Evolutionary conservation across 352 stramenopile genomes (phyloP), one percentile per base, ranked within the genome.

Genomic region (Peronospora farinosa): DNA sequence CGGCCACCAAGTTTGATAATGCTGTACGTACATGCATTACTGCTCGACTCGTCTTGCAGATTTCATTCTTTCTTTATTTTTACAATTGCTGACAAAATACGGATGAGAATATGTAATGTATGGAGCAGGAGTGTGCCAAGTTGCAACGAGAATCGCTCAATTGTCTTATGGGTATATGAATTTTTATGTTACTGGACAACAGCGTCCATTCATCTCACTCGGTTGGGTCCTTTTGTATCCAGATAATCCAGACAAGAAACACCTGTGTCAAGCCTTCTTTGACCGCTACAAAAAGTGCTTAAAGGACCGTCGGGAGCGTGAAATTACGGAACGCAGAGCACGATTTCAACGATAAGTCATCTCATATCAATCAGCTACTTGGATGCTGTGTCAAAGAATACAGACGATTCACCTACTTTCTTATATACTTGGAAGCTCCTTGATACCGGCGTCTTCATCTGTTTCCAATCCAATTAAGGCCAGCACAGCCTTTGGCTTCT

Each of bases 391-490:
- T 39, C 32, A 49, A 11, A 33, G 23, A 50, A 53, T 19, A 47
- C 23, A 40, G 31, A 45, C 25, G 35, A 48, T 5, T 7, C 40
- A 21, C 35, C 31, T 36, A 21, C 10, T 25, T 43, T 8, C 12
- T 74, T 86, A 84, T 73, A 87, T 81, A 78, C 57, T 60, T 12
- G 80, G 79, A 10, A 91, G 60, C 47, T 75, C 63, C 48, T 87
- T 82, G 19, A 91, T 63, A 13, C 80, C 80, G 17, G 55, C 77
- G 13, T 86, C 77, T 11, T 63, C 77, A 54, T 91, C 80, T 12
- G 80, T 86, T 60, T 91, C 80, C 27, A 91, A 51, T 15, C 65
- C 73, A 12, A 73, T 63, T 15, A 88, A 46, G 0, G 77, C 65
- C 48, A 84, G 54, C 49, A 92, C 73, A 9, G 60, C 70, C 41